Conservation (phyloP, 139 green algal genomes). For the Asterochloris erici region DNA sequence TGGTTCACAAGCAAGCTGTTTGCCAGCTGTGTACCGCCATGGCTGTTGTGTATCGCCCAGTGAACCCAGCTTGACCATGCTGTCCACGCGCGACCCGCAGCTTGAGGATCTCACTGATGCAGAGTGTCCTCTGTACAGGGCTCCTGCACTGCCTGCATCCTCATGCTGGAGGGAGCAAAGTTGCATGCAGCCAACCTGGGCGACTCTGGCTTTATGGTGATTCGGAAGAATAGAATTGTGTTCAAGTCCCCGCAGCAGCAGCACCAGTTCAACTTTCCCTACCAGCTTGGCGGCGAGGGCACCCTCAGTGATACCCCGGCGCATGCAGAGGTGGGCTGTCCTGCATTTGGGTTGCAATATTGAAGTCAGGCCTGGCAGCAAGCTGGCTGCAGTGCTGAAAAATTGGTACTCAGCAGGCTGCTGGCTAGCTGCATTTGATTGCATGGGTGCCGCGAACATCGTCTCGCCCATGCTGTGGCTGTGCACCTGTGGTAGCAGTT, state of each 20-base stretch:
- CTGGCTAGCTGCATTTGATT: no score
- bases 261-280: slow-evolving; percentile 99
- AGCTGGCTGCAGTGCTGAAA: no score
- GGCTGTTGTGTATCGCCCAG: background rate
- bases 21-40: background rate
- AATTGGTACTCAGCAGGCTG: no score
- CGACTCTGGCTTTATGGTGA: slow-evolving; percentile 70
- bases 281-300: slow-evolving; percentile 69
- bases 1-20: background rate
- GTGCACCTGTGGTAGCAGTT: no score
- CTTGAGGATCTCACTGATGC: no score
- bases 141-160: slow-evolving; percentile 79
- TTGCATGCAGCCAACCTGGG: slow-evolving; percentile 83
- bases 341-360: background rate
- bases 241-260: slow-evolving; percentile 91
- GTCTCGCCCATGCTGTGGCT: no score
- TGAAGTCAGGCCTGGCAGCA: background rate
- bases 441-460: no score
- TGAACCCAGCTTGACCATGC: background rate
- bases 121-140: slow-evolving; percentile 31
- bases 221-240: slow-evolving; percentile 48
- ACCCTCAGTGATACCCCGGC: slow-evolving; percentile 52
- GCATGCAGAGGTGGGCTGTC: slow-evolving; percentile 34
- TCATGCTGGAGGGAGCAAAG: slow-evolving; percentile 59
- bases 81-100: background rate